phyloP scores from a whole-genome alignment of 805 yeast genomes.

The Metschnikowia reukaufii region DNA sequence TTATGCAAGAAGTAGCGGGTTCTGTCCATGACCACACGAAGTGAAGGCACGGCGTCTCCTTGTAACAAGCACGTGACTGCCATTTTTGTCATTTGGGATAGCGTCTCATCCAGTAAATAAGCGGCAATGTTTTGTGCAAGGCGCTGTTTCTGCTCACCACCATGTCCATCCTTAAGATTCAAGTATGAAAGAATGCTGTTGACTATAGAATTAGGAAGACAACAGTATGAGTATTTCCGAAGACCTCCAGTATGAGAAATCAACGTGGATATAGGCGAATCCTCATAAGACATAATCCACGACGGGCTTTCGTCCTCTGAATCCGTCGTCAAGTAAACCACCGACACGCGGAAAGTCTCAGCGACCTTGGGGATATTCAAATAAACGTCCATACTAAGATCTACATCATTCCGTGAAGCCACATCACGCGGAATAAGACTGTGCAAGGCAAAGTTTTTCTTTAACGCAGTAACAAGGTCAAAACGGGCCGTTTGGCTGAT shows the following conservation, averaged over 20 bases:
- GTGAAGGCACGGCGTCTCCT: slow-evolving; percentile 28
- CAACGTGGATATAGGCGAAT: slow-evolving; percentile 29
- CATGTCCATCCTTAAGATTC: background rate
- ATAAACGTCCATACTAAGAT: slow-evolving; percentile 36
- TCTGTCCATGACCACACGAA: slow-evolving; percentile 30
- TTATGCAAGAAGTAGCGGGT: slow-evolving; percentile 33
- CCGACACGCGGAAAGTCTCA: slow-evolving; percentile 20
- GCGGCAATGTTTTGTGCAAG: slow-evolving; percentile 22
- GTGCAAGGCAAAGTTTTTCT: slow-evolving; percentile 38
- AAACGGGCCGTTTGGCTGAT: slow-evolving; percentile 24
- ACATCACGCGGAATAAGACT: slow-evolving; percentile 36
- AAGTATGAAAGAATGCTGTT: slow-evolving; percentile 13
- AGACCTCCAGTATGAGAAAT: slow-evolving; percentile 42
- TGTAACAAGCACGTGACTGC: slow-evolving; percentile 32
- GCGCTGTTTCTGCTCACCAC: background rate
- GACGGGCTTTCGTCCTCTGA: slow-evolving; percentile 29
- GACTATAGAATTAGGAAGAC: slow-evolving; percentile 31
- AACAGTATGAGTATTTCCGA: slow-evolving; percentile 40
- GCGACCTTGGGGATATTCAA: slow-evolving; percentile 28
- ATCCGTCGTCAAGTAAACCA: slow-evolving; percentile 25
- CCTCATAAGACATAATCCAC: slow-evolving; percentile 29
- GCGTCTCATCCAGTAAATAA: slow-evolving; percentile 22
- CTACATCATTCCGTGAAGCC: slow-evolving; percentile 33
- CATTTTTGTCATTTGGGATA: slow-evolving; percentile 25
- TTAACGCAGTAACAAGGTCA: slow-evolving; percentile 32